phyloP scores from a whole-genome alignment of 225 moss, liverwort and hornwort species.

The Marchantia paleacea region DNA sequence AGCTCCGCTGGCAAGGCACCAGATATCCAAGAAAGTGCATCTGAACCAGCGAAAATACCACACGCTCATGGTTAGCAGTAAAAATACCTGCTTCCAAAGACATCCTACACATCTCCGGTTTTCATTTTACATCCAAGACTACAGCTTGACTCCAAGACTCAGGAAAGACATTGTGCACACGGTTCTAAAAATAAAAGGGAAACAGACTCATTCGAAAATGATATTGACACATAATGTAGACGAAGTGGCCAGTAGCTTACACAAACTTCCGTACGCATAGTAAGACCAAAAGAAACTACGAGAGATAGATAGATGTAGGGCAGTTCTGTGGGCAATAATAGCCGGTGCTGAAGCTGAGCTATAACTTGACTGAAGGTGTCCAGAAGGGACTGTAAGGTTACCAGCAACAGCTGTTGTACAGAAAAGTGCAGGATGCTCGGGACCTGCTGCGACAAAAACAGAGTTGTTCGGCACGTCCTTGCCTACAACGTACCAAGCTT shows the following conservation, averaged over 20 bases:
- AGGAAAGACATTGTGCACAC: neutral
- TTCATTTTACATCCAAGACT: too few species aligned
- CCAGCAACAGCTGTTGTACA: slow-evolving; percentile 81
- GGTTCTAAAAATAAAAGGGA: too few species aligned
- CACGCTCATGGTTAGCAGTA: neutral
- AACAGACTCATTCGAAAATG: too few species aligned
- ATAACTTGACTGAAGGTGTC: neutral
- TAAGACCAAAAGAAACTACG: too few species aligned
- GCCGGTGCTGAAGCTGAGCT: neutral
- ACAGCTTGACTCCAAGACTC: neutral
- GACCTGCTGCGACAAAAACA: slow-evolving; percentile 74
- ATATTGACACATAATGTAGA: too few species aligned
- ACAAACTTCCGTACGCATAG: too few species aligned
- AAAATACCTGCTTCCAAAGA: neutral
- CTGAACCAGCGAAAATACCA: slow-evolving; percentile 34
- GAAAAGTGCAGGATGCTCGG: slow-evolving; percentile 74
- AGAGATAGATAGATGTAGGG: too few species aligned
- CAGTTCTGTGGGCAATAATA: neutral
- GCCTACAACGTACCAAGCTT: slow-evolving; percentile 81
- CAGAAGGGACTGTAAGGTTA: slow-evolving; percentile 27
- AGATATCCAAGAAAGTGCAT: slow-evolving; percentile 79
- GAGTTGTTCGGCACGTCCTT: slow-evolving; percentile 71
- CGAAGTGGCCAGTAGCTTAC: too few species aligned
- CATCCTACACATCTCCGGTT: neutral
- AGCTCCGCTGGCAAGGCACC: slow-evolving; percentile 56